Base-by-base conservation (phyloP, 164 flowering plant genomes). In the Liquidambar formosana region DNA sequence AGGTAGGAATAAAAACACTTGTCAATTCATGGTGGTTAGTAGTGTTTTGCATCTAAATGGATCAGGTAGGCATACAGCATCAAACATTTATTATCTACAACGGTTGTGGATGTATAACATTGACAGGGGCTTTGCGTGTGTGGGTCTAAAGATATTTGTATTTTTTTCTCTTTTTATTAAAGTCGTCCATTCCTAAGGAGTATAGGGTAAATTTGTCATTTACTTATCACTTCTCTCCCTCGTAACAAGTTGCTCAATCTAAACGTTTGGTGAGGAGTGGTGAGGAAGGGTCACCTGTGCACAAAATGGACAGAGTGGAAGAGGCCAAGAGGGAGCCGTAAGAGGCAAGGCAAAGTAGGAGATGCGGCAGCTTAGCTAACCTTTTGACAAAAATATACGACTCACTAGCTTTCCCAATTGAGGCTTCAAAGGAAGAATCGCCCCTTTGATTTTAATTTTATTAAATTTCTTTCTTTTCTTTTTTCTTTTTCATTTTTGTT, bases 261-360 rank as follows among this genome's bases (percentile, higher is more conserved):
- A 54, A 65, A 61, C 41, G 79, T 46, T 76, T 68, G 76, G 73
- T 69, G 51, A 57, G 68, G 61, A 66, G 64, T 68, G 63, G 71
- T 73, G 27, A 61, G 47, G 66, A 70, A 66, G 68, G 74, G 71
- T 66, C 51, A 66, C 54, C 79, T 52, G n/a, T n/a, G n/a, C n/a
- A 52, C 60, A 51, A 3, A 28, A 11, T 10, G n/a, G n/a, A n/a
- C 19, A 25, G 8, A 8, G 18, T 2, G 6, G 23, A 26, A 28
- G 13, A n/a, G n/a, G n/a, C n/a, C n/a, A n/a, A 59, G n/a, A 61
- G 44, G 25, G 44, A 63, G 59, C 57, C 74, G 58, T 71, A 49
- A 65, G 51, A 66, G 61, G 5, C 27, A 72, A 72, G 75, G 45
- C 60, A 65, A 18, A 51, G 69, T 60, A 26, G 51, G 68, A 27